A percentile compares a stretch with the other conserved stretches of the same genome.
Conservation (phyloP, 75 land plant genomes). For the Sequoia sempervirens region DNA sequence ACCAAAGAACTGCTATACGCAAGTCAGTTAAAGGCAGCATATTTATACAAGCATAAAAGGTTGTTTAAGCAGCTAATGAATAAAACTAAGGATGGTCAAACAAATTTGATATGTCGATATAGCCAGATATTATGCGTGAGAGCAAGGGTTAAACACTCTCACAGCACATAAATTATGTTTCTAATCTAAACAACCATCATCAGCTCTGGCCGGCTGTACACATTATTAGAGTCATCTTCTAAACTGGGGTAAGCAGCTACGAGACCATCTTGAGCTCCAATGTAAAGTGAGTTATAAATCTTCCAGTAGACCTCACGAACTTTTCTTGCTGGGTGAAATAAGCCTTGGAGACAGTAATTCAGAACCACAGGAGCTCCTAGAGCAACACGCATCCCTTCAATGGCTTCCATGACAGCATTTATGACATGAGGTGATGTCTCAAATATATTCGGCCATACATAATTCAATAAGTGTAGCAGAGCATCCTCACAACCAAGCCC, state of each 20-base stretch:
- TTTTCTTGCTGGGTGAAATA: constrained; percentile 96
- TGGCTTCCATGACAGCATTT: constrained; percentile 97
- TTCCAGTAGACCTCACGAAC: constrained; percentile 99
- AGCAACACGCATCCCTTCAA: constrained; percentile 98
- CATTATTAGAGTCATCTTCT: constrained; percentile 71
- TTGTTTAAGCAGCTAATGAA: background rate
- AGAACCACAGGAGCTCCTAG: constrained; percentile 75
- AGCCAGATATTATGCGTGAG: background rate
- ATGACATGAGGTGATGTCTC: constrained; percentile 99
- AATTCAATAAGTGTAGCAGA: constrained; percentile 80
- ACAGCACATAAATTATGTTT: background rate
- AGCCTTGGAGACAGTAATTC: constrained; percentile 91
- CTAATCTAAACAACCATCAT: constrained; percentile 55
- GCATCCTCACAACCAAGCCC: constrained; percentile 98
- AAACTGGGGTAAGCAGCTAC: constrained; percentile 85
- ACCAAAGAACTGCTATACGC: background rate
- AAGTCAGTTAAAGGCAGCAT: background rate
- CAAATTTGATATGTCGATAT: background rate
- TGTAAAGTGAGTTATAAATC: constrained; percentile 92
- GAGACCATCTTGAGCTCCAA: constrained; percentile 89
- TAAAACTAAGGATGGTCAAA: background rate
- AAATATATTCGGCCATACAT: constrained; percentile 96
- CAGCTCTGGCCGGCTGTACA: constrained; percentile 82
- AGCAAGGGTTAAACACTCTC: background rate
- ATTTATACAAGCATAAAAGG: background rate